phyloP scores from a whole-genome alignment of 345 rosid genomes.

The Corchorus capsularis region DNA sequence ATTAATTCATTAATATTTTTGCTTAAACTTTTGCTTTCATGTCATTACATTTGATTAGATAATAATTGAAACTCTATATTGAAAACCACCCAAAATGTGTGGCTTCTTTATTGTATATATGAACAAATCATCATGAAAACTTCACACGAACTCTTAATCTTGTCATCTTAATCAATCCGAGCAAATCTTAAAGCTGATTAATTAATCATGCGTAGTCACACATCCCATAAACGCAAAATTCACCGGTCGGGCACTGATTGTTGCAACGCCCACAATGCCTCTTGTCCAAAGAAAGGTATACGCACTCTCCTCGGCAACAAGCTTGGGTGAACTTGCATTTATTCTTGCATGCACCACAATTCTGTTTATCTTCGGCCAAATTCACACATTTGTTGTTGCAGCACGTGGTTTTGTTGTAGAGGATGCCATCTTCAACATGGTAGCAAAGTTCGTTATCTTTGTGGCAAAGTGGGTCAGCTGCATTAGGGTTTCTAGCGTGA shows the following conservation, averaged over 20 bases:
- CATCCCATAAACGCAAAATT: slow-evolving; percentile 66
- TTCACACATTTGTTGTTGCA: slow-evolving; percentile 84
- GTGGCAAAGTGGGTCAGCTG: slow-evolving; percentile 59
- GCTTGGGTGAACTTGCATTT: slow-evolving; percentile 60
- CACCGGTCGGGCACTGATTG: slow-evolving; percentile 45
- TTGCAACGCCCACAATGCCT: slow-evolving; percentile 80
- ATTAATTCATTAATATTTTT: not conserved
- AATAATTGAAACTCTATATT: not conserved
- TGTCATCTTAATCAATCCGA: not conserved
- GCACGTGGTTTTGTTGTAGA: slow-evolving; percentile 42
- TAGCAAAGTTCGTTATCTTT: slow-evolving; percentile 48
- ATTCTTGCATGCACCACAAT: slow-evolving; percentile 77
- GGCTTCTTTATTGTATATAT: slow-evolving; percentile 31
- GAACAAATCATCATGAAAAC: slow-evolving; percentile 21
- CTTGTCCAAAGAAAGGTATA: slow-evolving; percentile 52
- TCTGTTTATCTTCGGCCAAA: slow-evolving; percentile 40
- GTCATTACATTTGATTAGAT: not conserved
- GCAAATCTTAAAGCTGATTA: too few relatives aligned
- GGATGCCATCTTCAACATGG: slow-evolving; percentile 16
- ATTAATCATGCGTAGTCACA: slow-evolving; percentile 61
- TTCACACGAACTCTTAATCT: not conserved
- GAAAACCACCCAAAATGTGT: not conserved
- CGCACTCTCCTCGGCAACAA: slow-evolving; percentile 80
- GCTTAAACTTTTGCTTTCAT: not conserved
- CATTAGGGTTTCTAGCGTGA: slow-evolving; percentile 50